Conservation (phyloP, 129 eudicot species). For the Kitagawia praeruptora region DNA sequence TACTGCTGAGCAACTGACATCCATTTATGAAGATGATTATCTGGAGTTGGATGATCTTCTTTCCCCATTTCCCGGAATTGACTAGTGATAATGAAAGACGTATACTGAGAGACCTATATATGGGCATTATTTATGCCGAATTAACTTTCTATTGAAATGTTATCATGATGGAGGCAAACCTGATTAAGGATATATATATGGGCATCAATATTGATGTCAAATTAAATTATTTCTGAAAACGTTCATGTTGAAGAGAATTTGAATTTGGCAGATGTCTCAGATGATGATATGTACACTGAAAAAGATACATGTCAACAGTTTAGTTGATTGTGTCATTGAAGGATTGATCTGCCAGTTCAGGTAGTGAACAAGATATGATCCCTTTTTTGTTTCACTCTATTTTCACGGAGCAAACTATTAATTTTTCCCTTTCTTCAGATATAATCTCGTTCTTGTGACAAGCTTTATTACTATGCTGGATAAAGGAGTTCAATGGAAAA, state of each 20-base stretch:
- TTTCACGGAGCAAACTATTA: background rate
- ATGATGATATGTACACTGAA: background rate
- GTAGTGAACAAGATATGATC: background rate
- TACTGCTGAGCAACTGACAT: background rate
- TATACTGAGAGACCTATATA: background rate
- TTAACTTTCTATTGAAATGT: background rate
- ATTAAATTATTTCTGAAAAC: constrained; percentile 6
- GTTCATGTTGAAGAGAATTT: background rate
- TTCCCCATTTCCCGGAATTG: background rate
- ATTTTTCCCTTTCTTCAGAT: background rate
- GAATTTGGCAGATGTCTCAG: background rate
- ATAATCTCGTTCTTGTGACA: background rate
- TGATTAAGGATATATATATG: background rate
- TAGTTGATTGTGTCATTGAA: background rate
- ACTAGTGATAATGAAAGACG: background rate
- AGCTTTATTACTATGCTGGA: background rate
- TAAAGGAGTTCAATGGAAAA: background rate
- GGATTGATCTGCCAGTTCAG: constrained; percentile 7
- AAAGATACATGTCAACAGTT: background rate
- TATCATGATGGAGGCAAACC: background rate
- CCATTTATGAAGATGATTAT: constrained; percentile 10
- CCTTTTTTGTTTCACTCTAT: background rate
- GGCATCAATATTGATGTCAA: constrained; percentile 4
- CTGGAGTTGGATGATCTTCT: constrained; percentile 13
- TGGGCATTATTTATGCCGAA: background rate